A percentile compares a stretch with the other conserved stretches of the same genome.
Conservation (phyloP, 345 rosid genomes). For the Mallotus nudiflorus region DNA sequence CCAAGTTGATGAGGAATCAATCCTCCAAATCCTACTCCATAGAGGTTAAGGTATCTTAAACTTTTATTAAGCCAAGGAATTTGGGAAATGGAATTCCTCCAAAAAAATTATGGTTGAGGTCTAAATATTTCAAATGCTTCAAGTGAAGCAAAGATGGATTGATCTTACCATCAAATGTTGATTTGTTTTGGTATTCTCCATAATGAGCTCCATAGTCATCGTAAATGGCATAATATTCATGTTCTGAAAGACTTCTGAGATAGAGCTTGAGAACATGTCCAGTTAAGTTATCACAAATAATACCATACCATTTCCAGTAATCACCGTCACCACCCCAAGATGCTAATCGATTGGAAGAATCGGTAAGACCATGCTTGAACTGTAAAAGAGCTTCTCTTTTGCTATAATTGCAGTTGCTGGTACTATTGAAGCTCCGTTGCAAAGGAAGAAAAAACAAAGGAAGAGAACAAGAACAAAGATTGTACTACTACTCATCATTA, state of each 20-base stretch:
- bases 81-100: too few relatives aligned
- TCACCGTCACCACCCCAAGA: constrained; percentile 21
- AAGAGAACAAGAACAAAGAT: background rate
- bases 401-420: constrained; percentile 4
- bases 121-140: constrained; percentile 22
- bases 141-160: too few relatives aligned
- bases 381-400: constrained; percentile 27
- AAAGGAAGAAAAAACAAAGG: too few relatives aligned
- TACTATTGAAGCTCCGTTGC: too few relatives aligned
- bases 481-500: background rate
- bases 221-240: background rate
- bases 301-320: constrained; percentile 29
- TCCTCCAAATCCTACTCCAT: background rate
- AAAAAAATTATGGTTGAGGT: constrained; percentile 20
- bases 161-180: constrained; percentile 21
- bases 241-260: background rate
- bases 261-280: constrained; percentile 22
- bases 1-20: constrained; percentile 29
- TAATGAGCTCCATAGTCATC: background rate
- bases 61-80: too few relatives aligned
- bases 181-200: background rate
- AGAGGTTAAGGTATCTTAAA: constrained; percentile 18
- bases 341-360: constrained; percentile 21
- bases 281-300: constrained; percentile 24
- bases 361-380: constrained; percentile 20